Evolutionary conservation across 2,329 filamentous ascomycete species (phyloP).

Genomic region (Shiraia bambusicola): DNA sequence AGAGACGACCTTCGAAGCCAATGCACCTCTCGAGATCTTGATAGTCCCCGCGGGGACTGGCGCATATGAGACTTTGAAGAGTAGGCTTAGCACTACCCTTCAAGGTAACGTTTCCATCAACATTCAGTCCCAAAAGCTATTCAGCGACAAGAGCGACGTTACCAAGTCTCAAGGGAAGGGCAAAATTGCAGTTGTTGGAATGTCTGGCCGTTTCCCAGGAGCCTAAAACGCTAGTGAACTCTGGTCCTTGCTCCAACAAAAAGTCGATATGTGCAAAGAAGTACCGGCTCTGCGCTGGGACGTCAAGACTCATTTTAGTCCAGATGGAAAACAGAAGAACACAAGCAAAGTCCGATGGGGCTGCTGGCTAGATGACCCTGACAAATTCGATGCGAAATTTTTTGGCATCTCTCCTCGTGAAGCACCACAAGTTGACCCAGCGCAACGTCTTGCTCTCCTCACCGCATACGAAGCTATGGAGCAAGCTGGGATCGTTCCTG

Average conservation of each 20-base stretch:
- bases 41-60: too few species aligned
- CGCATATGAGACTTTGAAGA: too few species aligned
- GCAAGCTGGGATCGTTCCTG: conserved; percentile 22
- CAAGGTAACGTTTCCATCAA: neutral
- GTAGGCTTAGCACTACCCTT: too few species aligned
- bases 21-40: too few species aligned
- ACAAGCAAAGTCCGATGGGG: conserved; percentile 15
- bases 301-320: neutral
- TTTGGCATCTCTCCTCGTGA: conserved; percentile 30
- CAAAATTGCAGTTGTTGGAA: conserved; percentile 4
- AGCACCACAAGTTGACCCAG: conserved; percentile 24
- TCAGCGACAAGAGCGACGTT: neutral
- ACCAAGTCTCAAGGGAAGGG: neutral
- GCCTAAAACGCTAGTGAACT: conserved; percentile 1
- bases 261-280: conserved; percentile 1
- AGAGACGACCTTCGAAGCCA: too few species aligned
- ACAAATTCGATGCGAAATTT: conserved; percentile 20
- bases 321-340: conserved; percentile 9
- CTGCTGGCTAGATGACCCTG: conserved; percentile 25
- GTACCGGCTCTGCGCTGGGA: neutral
- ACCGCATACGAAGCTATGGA: conserved; percentile 28
- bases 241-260: conserved; percentile 2
- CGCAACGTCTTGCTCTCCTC: conserved; percentile 17
- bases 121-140: neutral
- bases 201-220: conserved; percentile 4